Percentiles rank a stretch among this genome's conserved stretches.
phyloP scores from a whole-genome alignment of 495 filamentous ascomycete genomes.

The Durotheca rogersii region DNA sequence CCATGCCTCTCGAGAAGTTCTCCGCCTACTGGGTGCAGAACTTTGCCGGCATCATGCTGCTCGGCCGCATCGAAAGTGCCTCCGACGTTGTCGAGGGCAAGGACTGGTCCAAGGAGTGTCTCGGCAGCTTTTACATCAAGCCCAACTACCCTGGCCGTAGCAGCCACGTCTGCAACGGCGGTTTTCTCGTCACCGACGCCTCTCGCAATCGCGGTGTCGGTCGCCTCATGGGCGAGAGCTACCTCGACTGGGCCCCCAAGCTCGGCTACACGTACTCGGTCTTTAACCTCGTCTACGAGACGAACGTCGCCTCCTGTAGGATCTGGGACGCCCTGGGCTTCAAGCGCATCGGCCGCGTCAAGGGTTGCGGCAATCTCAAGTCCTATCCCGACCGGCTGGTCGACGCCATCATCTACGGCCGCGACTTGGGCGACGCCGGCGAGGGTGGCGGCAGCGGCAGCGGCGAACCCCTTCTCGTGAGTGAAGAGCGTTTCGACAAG shows the following conservation, averaged over 20 bases:
- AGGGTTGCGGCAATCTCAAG: constrained; percentile 80
- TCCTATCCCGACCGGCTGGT: constrained; percentile 77
- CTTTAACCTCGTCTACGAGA: constrained; percentile 98
- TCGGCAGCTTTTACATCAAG: constrained; percentile 96
- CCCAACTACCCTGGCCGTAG: constrained; percentile 96
- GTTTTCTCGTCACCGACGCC: constrained; percentile 89
- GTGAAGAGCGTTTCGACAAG: constrained; percentile 97
- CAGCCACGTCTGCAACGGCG: constrained; percentile 95
- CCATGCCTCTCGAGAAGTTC: constrained; percentile 74
- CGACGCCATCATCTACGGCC: constrained; percentile 95
- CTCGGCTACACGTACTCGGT: constrained; percentile 95
- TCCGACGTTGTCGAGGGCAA: constrained; percentile 63
- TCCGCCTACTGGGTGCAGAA: constrained; percentile 93
- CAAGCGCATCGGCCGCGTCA: constrained; percentile 91
- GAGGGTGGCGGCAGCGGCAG: constrained; percentile 40
- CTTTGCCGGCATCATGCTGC: constrained; percentile 90
- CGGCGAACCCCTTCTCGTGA: constrained; percentile 79
- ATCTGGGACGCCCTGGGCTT: constrained; percentile 99
- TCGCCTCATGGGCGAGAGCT: constrained; percentile 88
- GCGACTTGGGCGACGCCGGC: constrained; percentile 60
- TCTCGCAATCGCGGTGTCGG: constrained; percentile 89
- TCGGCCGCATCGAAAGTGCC: constrained; percentile 67
- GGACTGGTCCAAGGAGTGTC: constrained; percentile 82
- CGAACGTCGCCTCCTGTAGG: constrained; percentile 88
- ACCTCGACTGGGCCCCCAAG: constrained; percentile 91